Conservation (phyloP, 164 flowering plant genomes). For the Berberis vulgaris region DNA sequence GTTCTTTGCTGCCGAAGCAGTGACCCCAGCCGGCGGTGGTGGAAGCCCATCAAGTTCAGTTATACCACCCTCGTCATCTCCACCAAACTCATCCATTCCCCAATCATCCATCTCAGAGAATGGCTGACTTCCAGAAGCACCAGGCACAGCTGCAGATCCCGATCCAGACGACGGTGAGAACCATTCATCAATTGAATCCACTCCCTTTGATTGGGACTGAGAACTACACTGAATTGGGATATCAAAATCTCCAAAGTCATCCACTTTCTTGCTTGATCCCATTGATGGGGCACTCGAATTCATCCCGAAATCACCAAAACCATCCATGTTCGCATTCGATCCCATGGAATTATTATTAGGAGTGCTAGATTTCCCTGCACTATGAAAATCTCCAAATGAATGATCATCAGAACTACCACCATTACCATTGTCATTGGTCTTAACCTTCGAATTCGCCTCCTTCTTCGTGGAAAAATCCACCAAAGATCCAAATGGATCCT, state of each 20-base stretch:
- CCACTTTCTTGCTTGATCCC: conserved; percentile 13
- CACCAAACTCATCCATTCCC: conserved; percentile 61
- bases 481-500: conserved; percentile 75
- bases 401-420: conserved; percentile 10
- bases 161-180: conserved; percentile 44
- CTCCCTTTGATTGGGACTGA: conserved; percentile 23
- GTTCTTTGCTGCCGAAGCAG: conserved; percentile 61
- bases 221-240: conserved; percentile 23
- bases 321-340: not conserved
- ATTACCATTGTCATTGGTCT: conserved; percentile 5
- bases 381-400: conserved; percentile 31
- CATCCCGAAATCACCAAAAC: not conserved
- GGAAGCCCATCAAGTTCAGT: conserved; percentile 96
- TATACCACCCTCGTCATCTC: conserved; percentile 40
- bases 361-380: conserved; percentile 19
- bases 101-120: conserved; percentile 60
- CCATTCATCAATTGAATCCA: conserved; percentile 57
- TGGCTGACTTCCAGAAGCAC: conserved; percentile 26
- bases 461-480: conserved; percentile 39
- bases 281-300: not conserved
- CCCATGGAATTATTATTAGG: conserved; percentile 21
- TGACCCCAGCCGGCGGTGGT: conserved; percentile 82
- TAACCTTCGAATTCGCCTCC: conserved; percentile 23
- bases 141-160: conserved; percentile 25
- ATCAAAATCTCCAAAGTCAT: conserved; percentile 18